Evolutionary conservation across 495 filamentous ascomycete species (phyloP).

Genomic region (Bacidia rubella): DNA sequence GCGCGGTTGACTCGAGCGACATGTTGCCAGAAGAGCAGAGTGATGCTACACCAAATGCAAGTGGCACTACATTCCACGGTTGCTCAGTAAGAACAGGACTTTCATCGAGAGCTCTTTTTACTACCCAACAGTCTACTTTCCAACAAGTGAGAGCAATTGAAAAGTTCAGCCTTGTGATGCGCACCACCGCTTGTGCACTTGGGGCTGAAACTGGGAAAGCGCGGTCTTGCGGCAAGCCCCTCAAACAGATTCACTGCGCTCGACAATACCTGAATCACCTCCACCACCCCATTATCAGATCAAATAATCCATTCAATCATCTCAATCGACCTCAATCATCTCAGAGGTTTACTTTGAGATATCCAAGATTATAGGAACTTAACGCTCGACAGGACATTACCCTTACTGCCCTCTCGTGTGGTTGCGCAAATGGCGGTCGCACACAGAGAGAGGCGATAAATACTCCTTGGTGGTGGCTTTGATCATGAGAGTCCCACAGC

Average conservation of each 20-base stretch:
- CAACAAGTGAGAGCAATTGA: too few species aligned
- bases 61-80: too few species aligned
- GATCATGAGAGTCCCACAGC: background rate
- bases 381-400: background rate
- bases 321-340: background rate
- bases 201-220: too few species aligned
- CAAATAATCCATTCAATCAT: background rate
- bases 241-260: background rate
- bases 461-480: background rate
- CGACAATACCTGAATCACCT: background rate
- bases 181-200: too few species aligned
- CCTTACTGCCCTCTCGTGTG: background rate
- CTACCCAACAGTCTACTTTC: too few species aligned
- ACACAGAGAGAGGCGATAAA: background rate
- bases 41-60: too few species aligned
- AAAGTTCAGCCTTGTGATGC: background rate
- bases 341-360: background rate
- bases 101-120: too few species aligned
- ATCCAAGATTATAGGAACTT: background rate
- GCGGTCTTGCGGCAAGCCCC: background rate
- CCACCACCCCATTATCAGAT: background rate
- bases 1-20: background rate
- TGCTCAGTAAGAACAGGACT: too few species aligned
- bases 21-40: background rate
- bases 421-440: constrained; percentile 5